Evolutionary conservation across 805 yeast genomes (phyloP).

Genomic region (Maudiozyma barnettii): DNA sequence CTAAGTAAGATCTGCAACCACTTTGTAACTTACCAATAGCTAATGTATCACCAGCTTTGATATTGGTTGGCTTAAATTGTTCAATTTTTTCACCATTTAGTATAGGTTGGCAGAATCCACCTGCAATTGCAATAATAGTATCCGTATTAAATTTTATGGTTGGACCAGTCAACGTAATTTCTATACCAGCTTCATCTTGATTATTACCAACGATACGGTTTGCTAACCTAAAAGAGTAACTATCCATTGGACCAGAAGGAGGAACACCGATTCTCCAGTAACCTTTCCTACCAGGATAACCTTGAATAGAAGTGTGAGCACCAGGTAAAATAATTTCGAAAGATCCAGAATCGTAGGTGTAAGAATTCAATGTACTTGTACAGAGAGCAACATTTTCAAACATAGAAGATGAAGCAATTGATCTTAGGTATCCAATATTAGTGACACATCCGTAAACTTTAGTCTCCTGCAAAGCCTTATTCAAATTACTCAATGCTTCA

Average conservation of each 20-base stretch:
- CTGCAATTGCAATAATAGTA: slow-evolving; percentile 71
- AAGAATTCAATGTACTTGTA: slow-evolving; percentile 80
- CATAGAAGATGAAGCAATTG: slow-evolving; percentile 76
- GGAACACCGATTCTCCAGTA: slow-evolving; percentile 74
- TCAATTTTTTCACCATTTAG: slow-evolving; percentile 48
- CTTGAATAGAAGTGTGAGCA: slow-evolving; percentile 93
- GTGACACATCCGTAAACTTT: slow-evolving; percentile 81
- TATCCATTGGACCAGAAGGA: slow-evolving; percentile 98
- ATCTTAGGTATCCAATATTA: slow-evolving; percentile 79
- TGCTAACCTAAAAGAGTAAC: slow-evolving; percentile 79
- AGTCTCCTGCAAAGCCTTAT: slow-evolving; percentile 77
- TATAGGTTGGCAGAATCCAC: slow-evolving; percentile 66
- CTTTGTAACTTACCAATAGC: slow-evolving; percentile 68
- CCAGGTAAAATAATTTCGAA: slow-evolving; percentile 84
- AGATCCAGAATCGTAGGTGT: slow-evolving; percentile 69
- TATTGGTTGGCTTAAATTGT: slow-evolving; percentile 64
- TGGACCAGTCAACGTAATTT: slow-evolving; percentile 83
- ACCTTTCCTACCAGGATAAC: slow-evolving; percentile 85
- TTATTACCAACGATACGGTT: slow-evolving; percentile 87
- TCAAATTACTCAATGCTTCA: slow-evolving; percentile 71
- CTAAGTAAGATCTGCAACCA: slow-evolving; percentile 87
- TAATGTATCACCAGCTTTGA: slow-evolving; percentile 68
- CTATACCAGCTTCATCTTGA: slow-evolving; percentile 76
- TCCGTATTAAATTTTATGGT: slow-evolving; percentile 75
- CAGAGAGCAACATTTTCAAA: slow-evolving; percentile 76